These are phyloP conservation scores for Phytophthora podocarpi DNA, from an alignment of 352 stramenopile species.

Conservation along the genomic window DNA sequence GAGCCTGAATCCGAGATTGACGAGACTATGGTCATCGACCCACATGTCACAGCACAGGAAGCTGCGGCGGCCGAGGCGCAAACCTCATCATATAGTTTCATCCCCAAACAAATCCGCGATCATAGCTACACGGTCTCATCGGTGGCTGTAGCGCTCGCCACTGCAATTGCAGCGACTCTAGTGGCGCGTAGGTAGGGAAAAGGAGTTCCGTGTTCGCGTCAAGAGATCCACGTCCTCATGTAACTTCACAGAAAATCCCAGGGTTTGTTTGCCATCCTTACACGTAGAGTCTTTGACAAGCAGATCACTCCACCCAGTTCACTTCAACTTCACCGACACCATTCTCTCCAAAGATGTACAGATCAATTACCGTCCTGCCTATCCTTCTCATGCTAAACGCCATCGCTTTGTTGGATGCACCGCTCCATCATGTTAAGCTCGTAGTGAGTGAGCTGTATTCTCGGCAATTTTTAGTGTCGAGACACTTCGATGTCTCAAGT, in stretches of 20 bases:
- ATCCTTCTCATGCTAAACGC: neutral
- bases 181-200: conserved; percentile 32
- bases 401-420: conserved; percentile 6
- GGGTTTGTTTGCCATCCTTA: neutral
- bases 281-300: neutral
- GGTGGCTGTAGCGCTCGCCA: conserved; percentile 29
- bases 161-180: conserved; percentile 30
- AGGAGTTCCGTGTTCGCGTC: neutral
- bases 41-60: conserved; percentile 28
- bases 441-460: neutral
- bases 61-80: neutral
- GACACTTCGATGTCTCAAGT: conserved; percentile 28
- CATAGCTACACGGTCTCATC: conserved; percentile 41
- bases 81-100: conserved; percentile 26
- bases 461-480: conserved; percentile 9
- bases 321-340: no score
- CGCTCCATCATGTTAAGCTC: neutral
- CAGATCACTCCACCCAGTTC: no score
- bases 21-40: conserved; percentile 38
- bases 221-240: neutral
- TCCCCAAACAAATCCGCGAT: conserved; percentile 28
- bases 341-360: no score
- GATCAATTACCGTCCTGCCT: no score
- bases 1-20: conserved; percentile 35
- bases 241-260: conserved; percentile 1